Evolutionary conservation across 768 basidiomycete species (phyloP), one percentile per base, ranked within the genome.

Genomic region (Chiua virens): DNA sequence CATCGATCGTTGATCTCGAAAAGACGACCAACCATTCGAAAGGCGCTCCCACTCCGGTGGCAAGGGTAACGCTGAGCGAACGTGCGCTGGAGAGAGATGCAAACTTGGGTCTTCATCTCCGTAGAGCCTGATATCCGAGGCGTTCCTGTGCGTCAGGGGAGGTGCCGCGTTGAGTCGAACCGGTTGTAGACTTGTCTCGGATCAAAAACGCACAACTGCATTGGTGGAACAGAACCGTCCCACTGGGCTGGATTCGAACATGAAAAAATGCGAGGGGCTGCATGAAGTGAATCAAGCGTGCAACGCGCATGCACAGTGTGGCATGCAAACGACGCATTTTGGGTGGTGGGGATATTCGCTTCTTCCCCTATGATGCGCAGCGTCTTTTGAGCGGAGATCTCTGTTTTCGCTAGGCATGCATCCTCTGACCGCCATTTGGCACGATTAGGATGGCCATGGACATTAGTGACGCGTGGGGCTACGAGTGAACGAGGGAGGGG

Each of bases 101-200:
- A 58, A 53, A 49, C 46, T 52, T 20, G 23, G 54, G 49, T 18
- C 42, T 65, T 65, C 65, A 65, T 65, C 53, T 65, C 63, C 63
- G 63, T 40, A 59, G 27, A 41, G 47, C 45, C 51, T 65, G 65
- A 56, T 47, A 45, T 54, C 65, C n/a, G 63, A 65, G 63, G 63
- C 41, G 59, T 65, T 65, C 63, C 65, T 64, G 56, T 49, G 18
- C 51, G 20, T 25, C 52, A 53, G 55, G 60, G 52, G n/a, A n/a
- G n/a, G n/a, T n/a, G n/a, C n/a, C n/a, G n/a, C n/a, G n/a, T n/a
- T n/a, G n/a, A n/a, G 56, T 53, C 53, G 62, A 67, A 64, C 56
- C 51, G 62, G 64, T 53, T n/a, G n/a, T 58, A 42, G 43, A 17
- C 3, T 9, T 67, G 43, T 56, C 63, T 54, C 15, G 40, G 48